Percentiles rank a stretch among this genome's conserved stretches.
phyloP scores from a whole-genome alignment of 139 green algal genomes.

The Deuterostichococcus epilithicus region DNA sequence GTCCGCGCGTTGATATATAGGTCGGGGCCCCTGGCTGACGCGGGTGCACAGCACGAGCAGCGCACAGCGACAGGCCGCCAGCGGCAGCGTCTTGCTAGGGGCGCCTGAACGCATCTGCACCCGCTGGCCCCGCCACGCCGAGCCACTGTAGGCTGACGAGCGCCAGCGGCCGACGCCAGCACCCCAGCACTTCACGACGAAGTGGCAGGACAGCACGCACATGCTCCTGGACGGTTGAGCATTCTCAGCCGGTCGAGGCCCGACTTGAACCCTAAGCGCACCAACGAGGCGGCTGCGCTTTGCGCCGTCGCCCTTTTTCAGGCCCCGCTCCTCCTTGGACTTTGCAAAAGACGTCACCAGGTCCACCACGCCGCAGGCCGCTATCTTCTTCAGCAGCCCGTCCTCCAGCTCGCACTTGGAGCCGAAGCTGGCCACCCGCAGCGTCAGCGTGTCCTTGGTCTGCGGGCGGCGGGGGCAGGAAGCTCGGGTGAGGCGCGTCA shows the following conservation, averaged over 20 bases:
- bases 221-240: no score
- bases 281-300: conserved; percentile 77
- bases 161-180: no score
- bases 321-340: conserved; percentile 91
- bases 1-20: no score
- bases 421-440: conserved; percentile 83
- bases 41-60: no score
- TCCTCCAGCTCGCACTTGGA: conserved; percentile 87
- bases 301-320: conserved; percentile 96
- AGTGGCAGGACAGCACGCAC: no score
- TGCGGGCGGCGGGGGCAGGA: conserved; percentile 23
- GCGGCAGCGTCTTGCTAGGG: no score
- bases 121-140: no score
- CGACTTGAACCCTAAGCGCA: conserved; percentile 7
- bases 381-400: conserved; percentile 83
- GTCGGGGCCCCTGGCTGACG: not conserved
- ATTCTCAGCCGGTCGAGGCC: not conserved
- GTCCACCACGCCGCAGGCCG: conserved; percentile 65
- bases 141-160: no score
- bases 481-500: no score
- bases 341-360: conserved; percentile 82
- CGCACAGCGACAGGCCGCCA: no score
- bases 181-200: no score
- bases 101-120: no score
- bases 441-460: conserved; percentile 97